A percentile compares a stretch with the other conserved stretches of the same genome.
These are phyloP conservation scores for Aspergillus fumigatiaffinis DNA, from an alignment of 2,329 filamentous ascomycete genomes.

Conservation along the genomic window DNA sequence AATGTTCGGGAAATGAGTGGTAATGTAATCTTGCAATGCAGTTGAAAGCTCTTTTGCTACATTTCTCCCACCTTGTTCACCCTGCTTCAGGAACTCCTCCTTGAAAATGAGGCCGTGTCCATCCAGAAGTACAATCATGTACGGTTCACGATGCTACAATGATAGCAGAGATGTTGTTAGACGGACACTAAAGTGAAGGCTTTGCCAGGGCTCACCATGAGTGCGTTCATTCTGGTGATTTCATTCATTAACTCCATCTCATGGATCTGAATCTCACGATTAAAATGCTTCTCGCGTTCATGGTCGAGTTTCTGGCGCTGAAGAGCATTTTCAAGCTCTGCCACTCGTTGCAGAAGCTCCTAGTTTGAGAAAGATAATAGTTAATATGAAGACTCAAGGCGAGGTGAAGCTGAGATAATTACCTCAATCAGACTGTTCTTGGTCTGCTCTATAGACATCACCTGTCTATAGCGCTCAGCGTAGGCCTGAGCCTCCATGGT, in stretches of 20 bases:
- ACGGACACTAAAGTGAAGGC: neutral
- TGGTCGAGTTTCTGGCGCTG: conserved; percentile 44
- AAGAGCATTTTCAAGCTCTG: conserved; percentile 42
- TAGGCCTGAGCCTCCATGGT: conserved; percentile 32
- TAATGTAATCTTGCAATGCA: conserved; percentile 43
- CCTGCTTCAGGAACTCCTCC: conserved; percentile 47
- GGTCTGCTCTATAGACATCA: conserved; percentile 42
- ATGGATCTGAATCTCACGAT: conserved; percentile 45
- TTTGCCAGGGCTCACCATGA: conserved; percentile 38
- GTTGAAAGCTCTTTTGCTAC: conserved; percentile 50
- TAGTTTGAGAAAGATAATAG: conserved; percentile 18
- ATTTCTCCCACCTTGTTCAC: conserved; percentile 50
- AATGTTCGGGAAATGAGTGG: conserved; percentile 39
- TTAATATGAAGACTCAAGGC: conserved; percentile 14
- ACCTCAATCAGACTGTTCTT: conserved; percentile 50
- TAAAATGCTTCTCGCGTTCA: conserved; percentile 46
- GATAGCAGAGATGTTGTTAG: conserved; percentile 8
- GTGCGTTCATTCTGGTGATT: conserved; percentile 40
- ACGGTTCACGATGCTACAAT: conserved; percentile 49
- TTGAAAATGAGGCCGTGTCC: conserved; percentile 55
- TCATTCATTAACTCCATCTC: conserved; percentile 47
- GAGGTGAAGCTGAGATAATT: conserved; percentile 8
- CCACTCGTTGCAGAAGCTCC: conserved; percentile 45
- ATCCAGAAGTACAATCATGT: conserved; percentile 53
- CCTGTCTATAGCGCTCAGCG: conserved; percentile 42